phyloP scores from a whole-genome alignment of 768 basidiomycete genomes.

The Austroboletus eburneus region DNA sequence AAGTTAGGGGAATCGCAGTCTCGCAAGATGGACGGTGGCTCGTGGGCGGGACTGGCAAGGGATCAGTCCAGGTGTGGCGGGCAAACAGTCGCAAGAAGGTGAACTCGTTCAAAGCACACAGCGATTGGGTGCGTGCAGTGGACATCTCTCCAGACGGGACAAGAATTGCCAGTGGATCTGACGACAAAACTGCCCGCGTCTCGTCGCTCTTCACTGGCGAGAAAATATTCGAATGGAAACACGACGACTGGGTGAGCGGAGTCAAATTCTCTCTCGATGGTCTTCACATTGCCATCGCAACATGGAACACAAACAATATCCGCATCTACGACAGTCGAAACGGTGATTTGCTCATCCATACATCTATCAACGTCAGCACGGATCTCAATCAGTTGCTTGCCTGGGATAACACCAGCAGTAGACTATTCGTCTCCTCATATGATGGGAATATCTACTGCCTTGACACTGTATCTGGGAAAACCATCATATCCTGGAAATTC shows the following conservation, averaged over 20 bases:
- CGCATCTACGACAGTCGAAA: constrained; percentile 1
- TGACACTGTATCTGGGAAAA: not conserved
- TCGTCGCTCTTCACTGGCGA: constrained; percentile 7
- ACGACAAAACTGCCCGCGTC: constrained; percentile 3
- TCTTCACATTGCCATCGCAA: constrained; percentile 6
- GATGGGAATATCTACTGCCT: constrained; percentile 3
- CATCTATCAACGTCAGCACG: constrained; percentile 1
- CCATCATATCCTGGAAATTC: constrained; percentile 4
- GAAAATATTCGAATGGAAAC: constrained; percentile 1
- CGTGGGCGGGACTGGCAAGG: not conserved
- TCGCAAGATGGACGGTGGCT: constrained; percentile 10
- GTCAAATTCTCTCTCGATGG: constrained; percentile 13
- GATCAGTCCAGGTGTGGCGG: constrained; percentile 4
- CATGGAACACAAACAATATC: not conserved
- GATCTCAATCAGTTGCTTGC: constrained; percentile 4
- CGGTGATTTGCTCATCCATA: not conserved
- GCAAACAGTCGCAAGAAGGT: not conserved
- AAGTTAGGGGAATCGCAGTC: not conserved
- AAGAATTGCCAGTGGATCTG: constrained; percentile 6
- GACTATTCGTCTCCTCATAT: constrained; percentile 4
- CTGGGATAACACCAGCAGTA: constrained; percentile 3
- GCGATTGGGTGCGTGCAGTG: not conserved
- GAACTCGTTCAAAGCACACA: constrained; percentile 3
- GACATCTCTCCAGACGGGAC: constrained; percentile 15
- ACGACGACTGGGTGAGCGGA: not conserved